Percentiles rank a stretch among this genome's conserved stretches.
phyloP scores from a whole-genome alignment of 352 stramenopile genomes.

The Pythium folliculosum region DNA sequence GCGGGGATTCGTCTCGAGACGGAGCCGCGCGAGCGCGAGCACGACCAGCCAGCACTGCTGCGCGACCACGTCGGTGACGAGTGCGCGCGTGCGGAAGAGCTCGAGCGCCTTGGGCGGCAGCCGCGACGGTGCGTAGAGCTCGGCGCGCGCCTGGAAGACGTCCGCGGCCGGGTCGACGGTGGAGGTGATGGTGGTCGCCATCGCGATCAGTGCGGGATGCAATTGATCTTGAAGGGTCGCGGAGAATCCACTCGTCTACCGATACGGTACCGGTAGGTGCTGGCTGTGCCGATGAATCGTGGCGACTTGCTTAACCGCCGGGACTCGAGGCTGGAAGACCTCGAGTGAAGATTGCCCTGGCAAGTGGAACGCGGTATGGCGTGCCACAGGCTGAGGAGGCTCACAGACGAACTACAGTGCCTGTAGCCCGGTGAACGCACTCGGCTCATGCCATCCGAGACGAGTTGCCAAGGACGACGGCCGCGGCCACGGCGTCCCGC shows the following conservation, averaged over 20 bases:
- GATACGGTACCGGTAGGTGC: too few relatives aligned
- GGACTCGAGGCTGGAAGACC: too few relatives aligned
- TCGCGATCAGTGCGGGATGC: neutral
- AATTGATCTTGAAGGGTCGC: neutral
- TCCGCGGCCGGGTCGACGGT: neutral
- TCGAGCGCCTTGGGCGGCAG: constrained; percentile 39
- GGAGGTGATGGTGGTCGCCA: neutral
- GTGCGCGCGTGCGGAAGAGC: constrained; percentile 32
- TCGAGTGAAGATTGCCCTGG: too few relatives aligned
- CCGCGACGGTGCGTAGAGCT: constrained; percentile 42
- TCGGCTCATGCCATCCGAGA: too few relatives aligned
- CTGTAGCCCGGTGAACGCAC: too few relatives aligned
- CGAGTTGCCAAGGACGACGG: too few relatives aligned
- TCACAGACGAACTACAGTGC: too few relatives aligned
- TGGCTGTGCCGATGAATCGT: too few relatives aligned
- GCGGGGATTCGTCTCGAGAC: neutral
- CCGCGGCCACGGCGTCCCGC: too few relatives aligned
- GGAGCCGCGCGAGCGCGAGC: constrained; percentile 36
- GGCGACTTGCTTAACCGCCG: too few relatives aligned
- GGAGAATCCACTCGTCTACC: neutral
- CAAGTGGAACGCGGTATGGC: too few relatives aligned
- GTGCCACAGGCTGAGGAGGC: too few relatives aligned
- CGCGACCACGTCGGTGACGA: constrained; percentile 41
- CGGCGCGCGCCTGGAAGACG: constrained; percentile 40
- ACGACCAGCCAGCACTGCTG: constrained; percentile 46